Evolutionary conservation across 345 rosid genomes (phyloP), one percentile per base, ranked within the genome.

Genomic region (Rhodomyrtus tomentosa): DNA sequence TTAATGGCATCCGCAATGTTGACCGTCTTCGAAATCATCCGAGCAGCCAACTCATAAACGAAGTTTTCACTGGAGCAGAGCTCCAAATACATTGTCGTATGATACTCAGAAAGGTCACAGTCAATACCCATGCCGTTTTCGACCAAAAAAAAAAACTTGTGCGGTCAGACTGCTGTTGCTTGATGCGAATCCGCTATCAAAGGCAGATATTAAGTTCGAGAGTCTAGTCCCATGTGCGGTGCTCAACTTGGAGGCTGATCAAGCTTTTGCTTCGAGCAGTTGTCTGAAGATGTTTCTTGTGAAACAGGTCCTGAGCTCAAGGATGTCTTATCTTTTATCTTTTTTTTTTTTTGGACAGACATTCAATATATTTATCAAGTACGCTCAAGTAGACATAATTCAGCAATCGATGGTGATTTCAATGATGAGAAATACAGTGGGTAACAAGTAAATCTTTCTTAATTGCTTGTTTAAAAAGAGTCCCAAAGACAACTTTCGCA

Each of bases 1-100:
- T 86, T 89, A 54, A 90, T 89, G 85, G 88, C 91, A 87, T 90
- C 89, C 0, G 93, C 89, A 55, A 90, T 85, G 85, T 89, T 87
- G 11, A 91, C 90, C 12, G 90, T 87, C 82, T 85, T 88, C 9
- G 88, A 85, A 49, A 90, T 92, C 54, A 90, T 89, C 56, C 86
- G 88, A 38, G 88, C 88, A 10, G 90, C 89, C 85, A 90, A 81
- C 45, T 90, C 86, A 55, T 87, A 74, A 20, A 86, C 89, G 15
- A 91, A 84, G 68, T 83, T 86, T 82, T 91, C 92, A 38, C 90
- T 86, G 85, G 86, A 29, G 86, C 92, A 91, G 59, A 92, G 87
- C 76, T 90, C 89, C 13, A 88, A 90, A 87, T 91, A 91, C 40
- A 27, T 81, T 11, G 45, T 82, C 88, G 89, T 79, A 15, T 84